Conservation (phyloP, 2,329 filamentous ascomycete species). For the Phialocephala subalpina region DNA sequence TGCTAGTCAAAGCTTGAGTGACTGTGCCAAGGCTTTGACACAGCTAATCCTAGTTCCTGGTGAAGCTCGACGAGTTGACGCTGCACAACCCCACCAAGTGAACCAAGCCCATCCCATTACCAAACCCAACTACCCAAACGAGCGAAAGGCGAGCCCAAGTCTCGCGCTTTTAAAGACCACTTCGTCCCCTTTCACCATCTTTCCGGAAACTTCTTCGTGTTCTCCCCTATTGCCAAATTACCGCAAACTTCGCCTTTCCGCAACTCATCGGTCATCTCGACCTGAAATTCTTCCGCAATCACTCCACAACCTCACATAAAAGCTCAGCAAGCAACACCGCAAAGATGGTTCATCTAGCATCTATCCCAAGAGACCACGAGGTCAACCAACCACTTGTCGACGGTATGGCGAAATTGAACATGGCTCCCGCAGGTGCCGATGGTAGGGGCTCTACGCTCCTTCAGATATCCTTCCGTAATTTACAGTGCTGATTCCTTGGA, state of each 20-base stretch:
- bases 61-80: constrained; percentile 7
- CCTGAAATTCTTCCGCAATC: background rate
- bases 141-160: constrained; percentile 7
- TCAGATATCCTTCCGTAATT: too few relatives aligned
- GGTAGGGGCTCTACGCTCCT: too few relatives aligned
- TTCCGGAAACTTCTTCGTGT: background rate
- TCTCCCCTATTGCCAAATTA: background rate
- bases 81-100: constrained; percentile 6
- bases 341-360: constrained; percentile 58
- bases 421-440: constrained; percentile 41
- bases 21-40: constrained; percentile 18
- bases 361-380: constrained; percentile 45
- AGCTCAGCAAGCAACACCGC: constrained; percentile 21
- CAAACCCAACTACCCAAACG: background rate
- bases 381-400: constrained; percentile 43
- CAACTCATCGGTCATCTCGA: background rate
- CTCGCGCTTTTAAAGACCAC: constrained; percentile 10
- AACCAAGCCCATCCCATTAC: background rate
- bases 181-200: background rate
- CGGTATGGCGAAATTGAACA: constrained; percentile 54
- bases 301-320: constrained; percentile 7
- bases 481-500: too few relatives aligned
- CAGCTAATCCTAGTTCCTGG: constrained; percentile 14
- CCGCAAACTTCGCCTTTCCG: background rate
- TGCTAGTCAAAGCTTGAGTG: constrained; percentile 18